Evolutionary conservation across 2,329 filamentous ascomycete genomes (phyloP).

Genomic region (Aspergillus viridinutans): DNA sequence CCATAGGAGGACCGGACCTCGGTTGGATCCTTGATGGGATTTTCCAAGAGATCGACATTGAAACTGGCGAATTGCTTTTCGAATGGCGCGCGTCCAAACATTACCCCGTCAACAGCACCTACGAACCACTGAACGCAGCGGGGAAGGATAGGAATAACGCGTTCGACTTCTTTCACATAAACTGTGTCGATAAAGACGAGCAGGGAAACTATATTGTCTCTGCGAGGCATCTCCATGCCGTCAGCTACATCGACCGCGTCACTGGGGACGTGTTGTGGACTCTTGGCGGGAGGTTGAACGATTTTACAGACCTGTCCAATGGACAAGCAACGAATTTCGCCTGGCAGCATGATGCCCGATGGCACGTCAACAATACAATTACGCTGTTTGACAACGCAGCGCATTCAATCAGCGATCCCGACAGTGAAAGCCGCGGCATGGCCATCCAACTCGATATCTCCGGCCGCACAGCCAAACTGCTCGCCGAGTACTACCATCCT

Average conservation of each 20-base stretch:
- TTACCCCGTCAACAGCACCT: slow-evolving; percentile 20
- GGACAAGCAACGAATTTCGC: slow-evolving; percentile 35
- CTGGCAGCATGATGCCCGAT: slow-evolving; percentile 53
- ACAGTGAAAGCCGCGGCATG: slow-evolving; percentile 41
- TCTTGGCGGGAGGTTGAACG: slow-evolving; percentile 48
- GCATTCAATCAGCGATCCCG: slow-evolving; percentile 14
- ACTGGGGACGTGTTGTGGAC: slow-evolving; percentile 52
- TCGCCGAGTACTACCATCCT: slow-evolving; percentile 37
- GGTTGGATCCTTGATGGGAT: slow-evolving; percentile 41
- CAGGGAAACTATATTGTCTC: slow-evolving; percentile 54
- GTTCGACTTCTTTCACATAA: slow-evolving; percentile 57
- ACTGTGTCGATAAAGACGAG: slow-evolving; percentile 51
- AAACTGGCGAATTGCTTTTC: slow-evolving; percentile 40
- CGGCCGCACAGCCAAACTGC: slow-evolving; percentile 38
- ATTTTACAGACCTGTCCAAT: slow-evolving; percentile 41
- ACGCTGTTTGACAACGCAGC: slow-evolving; percentile 40
- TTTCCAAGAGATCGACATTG: slow-evolving; percentile 46
- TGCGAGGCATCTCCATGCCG: slow-evolving; percentile 45
- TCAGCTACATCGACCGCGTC: slow-evolving; percentile 46
- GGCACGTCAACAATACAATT: slow-evolving; percentile 20
- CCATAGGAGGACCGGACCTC: slow-evolving; percentile 31
- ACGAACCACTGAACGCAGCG: slow-evolving; percentile 2
- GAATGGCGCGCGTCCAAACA: slow-evolving; percentile 38
- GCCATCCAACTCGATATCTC: slow-evolving; percentile 36
- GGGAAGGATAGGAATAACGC: slow-evolving; percentile 19